phyloP scores from a whole-genome alignment of 768 basidiomycete species.

The Tephrocybe sp. region DNA sequence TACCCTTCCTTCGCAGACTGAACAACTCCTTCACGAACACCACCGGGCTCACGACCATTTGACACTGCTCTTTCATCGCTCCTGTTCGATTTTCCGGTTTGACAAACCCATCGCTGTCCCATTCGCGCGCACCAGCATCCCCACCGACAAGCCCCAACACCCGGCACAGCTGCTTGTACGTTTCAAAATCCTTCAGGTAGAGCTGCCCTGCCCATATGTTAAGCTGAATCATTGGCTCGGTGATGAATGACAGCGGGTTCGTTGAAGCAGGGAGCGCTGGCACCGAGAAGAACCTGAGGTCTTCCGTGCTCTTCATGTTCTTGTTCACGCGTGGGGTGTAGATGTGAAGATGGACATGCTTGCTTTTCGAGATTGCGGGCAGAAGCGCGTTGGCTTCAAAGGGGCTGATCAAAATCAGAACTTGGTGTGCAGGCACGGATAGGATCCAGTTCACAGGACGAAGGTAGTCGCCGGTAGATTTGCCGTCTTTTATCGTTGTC shows the following conservation, averaged over 20 bases:
- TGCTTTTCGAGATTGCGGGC: conserved; percentile 29
- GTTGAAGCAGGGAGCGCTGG: conserved; percentile 26
- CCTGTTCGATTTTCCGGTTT: conserved; percentile 19
- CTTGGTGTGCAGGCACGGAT: conserved; percentile 15
- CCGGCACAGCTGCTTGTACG: conserved; percentile 34
- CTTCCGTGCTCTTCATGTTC: conserved; percentile 36
- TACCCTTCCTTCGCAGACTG: conserved; percentile 36
- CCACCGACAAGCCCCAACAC: conserved; percentile 33
- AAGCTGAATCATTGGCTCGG: conserved; percentile 29
- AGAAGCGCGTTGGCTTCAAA: conserved; percentile 38
- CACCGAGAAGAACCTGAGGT: conserved; percentile 28
- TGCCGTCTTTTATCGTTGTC: conserved; percentile 22
- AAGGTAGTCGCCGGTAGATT: conserved; percentile 28
- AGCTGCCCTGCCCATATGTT: conserved; percentile 48
- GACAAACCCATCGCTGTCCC: conserved; percentile 32
- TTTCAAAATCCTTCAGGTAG: conserved; percentile 31
- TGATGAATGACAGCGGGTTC: conserved; percentile 9
- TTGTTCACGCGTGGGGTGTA: conserved; percentile 39
- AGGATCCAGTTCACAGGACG: conserved; percentile 46
- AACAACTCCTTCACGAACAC: conserved; percentile 36
- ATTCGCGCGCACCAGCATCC: conserved; percentile 11
- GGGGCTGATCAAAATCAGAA: conserved; percentile 39
- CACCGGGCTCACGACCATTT: conserved; percentile 39
- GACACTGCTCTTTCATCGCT: conserved; percentile 11
- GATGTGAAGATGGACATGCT: conserved; percentile 36